Evolutionary conservation across 2,329 filamentous ascomycete genomes (phyloP), one percentile per base, ranked within the genome.

Genomic region (Fusarium guadeloupense): DNA sequence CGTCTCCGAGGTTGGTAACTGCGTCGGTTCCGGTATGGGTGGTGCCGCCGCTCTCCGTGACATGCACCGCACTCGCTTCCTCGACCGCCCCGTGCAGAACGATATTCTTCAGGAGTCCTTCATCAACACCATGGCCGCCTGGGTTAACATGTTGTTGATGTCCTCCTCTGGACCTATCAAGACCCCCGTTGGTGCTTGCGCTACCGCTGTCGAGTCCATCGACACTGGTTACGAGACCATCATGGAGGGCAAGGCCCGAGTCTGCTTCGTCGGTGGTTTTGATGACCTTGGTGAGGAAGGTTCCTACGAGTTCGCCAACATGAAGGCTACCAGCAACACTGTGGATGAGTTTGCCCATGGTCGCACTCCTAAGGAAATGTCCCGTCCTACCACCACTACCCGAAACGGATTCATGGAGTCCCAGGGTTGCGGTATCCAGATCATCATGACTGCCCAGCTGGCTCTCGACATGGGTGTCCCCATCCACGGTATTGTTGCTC

Each of bases 261-360:
- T 99, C 72, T 98, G 94, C 84, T 90, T 99, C 66, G 96, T 99
- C 56, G 95, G 95, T 85, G 95, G 95, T 68, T 98, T 99, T 73
- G 95, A 99, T 81, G 96, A 99, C 80, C 97, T 99, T 82, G 93
- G 96, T 72, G 95, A 99, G 80, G 95, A 99, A 80, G 96, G 95
- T 46, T 99, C 95, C 2, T 99, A 97, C 74, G 95, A 99, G 78
- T 99, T 99, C 76, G 95, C 95, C 83, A 99, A 99, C 83, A 99
- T 99, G 95, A 96, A 97, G 80, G 95, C 95, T 56, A 99, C 95
- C 51, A 97, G 93, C 85, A 99, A 98, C 74, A 93, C 94, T 21
- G 90, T 97, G 59, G 93, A 98, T 68, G 96, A 99, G 77, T 92
- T 99, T 69, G 92, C 89, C 9, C 95, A 98, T 72, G 95, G 95